These are phyloP conservation scores for Malus hybrid DNA, from an alignment of 331 rosid species.

Conservation along the genomic window DNA sequence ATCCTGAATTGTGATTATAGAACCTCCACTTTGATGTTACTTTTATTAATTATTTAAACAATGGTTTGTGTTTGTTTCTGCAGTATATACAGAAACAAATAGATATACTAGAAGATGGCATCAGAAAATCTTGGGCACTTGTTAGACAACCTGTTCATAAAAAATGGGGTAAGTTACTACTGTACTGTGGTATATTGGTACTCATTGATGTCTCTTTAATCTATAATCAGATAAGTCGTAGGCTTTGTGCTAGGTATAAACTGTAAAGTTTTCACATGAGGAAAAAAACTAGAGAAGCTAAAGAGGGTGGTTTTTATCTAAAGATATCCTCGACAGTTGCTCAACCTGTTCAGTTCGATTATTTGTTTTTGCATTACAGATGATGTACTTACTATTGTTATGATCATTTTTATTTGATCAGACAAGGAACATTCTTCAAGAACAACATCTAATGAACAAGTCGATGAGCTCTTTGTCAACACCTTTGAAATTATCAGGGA, in stretches of 20 bases:
- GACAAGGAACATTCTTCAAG: constrained; percentile 21
- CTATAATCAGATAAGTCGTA: neutral
- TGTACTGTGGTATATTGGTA: neutral
- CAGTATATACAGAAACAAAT: constrained; percentile 49
- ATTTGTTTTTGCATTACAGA: neutral
- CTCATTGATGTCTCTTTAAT: neutral
- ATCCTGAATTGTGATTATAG: neutral
- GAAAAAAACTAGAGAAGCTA: neutral
- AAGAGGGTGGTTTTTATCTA: neutral
- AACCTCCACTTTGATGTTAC: neutral
- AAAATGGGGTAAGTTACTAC: constrained; percentile 19
- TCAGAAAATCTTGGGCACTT: constrained; percentile 41
- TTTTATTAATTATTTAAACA: neutral
- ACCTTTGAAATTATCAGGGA: constrained; percentile 44
- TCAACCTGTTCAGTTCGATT: neutral
- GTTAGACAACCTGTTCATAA: constrained; percentile 17
- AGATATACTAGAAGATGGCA: constrained; percentile 35
- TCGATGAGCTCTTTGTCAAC: constrained; percentile 42
- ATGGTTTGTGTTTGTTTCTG: constrained; percentile 14
- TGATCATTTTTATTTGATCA: constrained; percentile 10
- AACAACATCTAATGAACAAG: constrained; percentile 26
- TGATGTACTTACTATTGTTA: neutral
- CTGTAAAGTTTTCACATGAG: neutral
- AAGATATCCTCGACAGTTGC: neutral
- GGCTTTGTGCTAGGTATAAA: neutral